Evolutionary conservation across 2,329 filamentous ascomycete genomes (phyloP), one percentile per base, ranked within the genome.

Genomic region (Talaromyces islandicus): DNA sequence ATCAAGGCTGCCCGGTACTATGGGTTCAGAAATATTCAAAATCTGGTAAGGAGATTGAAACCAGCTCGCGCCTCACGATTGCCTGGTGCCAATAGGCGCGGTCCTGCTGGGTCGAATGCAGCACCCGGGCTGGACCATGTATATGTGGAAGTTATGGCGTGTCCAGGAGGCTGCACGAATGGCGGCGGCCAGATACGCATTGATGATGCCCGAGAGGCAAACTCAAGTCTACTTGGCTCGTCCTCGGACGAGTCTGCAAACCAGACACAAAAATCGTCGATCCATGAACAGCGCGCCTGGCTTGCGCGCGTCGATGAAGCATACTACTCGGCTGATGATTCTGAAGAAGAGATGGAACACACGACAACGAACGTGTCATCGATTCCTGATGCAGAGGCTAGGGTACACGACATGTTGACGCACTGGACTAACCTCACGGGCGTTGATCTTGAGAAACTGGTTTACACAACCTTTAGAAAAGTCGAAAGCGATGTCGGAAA

Each of bases 91-190:
- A 65, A 65, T 41, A 63, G 54, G 29, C 70, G 71, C 43, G 70
- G 75, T 32, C 67, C 70, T 50, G 65, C 68, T 12, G 59, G 66
- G 43, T 68, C 17, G 57, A 63, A 65, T n/a, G 53, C 52, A 50
- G 63, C 68, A 62, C 64, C 68, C 11, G 68, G 69, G 14, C 75
- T 84, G 7, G 91, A 96, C 38, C 92, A 92, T 72, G 84, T 89
- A n/a, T 97, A 96, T 75, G 90, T 97, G 29, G 94, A 99, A 76
- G 94, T 99, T 61, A 99, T 99, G 94, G 94, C 94, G 14, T 99
- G 94, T 74, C 94, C 94, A 0, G 94, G 94, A n/a, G 94, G 94
- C 3, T 99, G 94, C 77, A 99, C 94, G 58, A 99, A 99, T 68
- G 94, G 94, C 1, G 94, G 94, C 41, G 94, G 94, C 0, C 94